phyloP scores from a whole-genome alignment of 2,329 filamentous ascomycete species.

The Huntiella bhutanensis region DNA sequence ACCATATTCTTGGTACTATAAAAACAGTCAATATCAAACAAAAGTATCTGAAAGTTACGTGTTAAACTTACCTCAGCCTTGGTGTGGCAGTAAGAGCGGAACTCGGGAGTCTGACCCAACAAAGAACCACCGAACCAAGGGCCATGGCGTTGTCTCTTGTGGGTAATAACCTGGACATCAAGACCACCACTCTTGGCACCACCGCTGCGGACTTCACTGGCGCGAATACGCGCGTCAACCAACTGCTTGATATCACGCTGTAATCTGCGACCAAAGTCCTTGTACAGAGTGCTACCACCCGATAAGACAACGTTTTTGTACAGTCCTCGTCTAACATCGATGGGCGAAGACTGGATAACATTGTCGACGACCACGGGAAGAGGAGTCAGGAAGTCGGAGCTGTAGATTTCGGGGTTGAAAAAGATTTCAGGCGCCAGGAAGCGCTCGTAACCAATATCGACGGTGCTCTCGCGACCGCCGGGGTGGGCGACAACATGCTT shows the following conservation, averaged over 20 bases:
- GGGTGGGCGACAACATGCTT: slow-evolving; percentile 77
- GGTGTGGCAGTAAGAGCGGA: slow-evolving; percentile 96
- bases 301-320: slow-evolving; percentile 99
- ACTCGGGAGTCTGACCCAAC: slow-evolving; percentile 92
- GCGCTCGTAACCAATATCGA: slow-evolving; percentile 93
- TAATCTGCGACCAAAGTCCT: slow-evolving; percentile 88
- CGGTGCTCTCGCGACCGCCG: slow-evolving; percentile 63
- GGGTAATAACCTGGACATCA: slow-evolving; percentile 91
- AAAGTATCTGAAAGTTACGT: not conserved
- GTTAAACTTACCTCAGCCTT: slow-evolving; percentile 44
- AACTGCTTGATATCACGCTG: slow-evolving; percentile 95
- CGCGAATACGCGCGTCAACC: slow-evolving; percentile 80
- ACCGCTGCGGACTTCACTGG: slow-evolving; percentile 78
- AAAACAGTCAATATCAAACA: not conserved
- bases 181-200: slow-evolving; percentile 84
- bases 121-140: slow-evolving; percentile 97
- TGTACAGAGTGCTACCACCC: slow-evolving; percentile 92
- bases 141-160: slow-evolving; percentile 92
- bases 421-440: slow-evolving; percentile 98
- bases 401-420: slow-evolving; percentile 99
- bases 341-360: slow-evolving; percentile 93
- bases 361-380: slow-evolving; percentile 86
- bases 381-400: slow-evolving; percentile 91
- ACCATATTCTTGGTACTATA: slow-evolving; percentile 81
- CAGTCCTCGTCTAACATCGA: slow-evolving; percentile 86